Evolutionary conservation across 257 asterid genomes (phyloP).

Genomic region (Datura wrightii): DNA sequence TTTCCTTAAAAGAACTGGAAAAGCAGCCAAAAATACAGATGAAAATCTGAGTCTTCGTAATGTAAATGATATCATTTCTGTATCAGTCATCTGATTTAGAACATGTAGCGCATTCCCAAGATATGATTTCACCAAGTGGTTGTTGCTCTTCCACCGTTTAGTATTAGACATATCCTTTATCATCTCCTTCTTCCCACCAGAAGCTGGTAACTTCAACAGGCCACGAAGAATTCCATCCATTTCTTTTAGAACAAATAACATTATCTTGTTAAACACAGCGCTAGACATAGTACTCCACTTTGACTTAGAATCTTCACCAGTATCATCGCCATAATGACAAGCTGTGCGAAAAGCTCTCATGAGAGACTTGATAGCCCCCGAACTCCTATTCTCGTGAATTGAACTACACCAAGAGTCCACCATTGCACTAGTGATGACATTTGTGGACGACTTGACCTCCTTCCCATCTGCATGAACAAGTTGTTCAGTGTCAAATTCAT

Average conservation of each 20-base stretch:
- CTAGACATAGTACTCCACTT: constrained; percentile 84
- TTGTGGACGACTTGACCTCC: constrained; percentile 53
- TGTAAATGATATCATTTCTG: constrained; percentile 84
- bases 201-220: constrained; percentile 63
- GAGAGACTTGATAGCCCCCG: constrained; percentile 79
- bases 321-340: constrained; percentile 93
- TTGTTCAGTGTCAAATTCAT: constrained; percentile 43
- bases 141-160: constrained; percentile 78
- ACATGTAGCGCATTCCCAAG: constrained; percentile 91
- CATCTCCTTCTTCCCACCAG: constrained; percentile 77
- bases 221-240: constrained; percentile 91
- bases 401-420: constrained; percentile 83
- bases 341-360: constrained; percentile 84
- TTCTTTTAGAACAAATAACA: constrained; percentile 81
- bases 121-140: constrained; percentile 88
- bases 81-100: constrained; percentile 92
- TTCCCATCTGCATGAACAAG: constrained; percentile 43
- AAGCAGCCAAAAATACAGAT: constrained; percentile 75
- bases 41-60: constrained; percentile 72
- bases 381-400: constrained; percentile 58
- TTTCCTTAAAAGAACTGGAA: constrained; percentile 87
- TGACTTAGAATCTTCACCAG: constrained; percentile 59
- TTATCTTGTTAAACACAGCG: constrained; percentile 80
- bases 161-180: constrained; percentile 60
- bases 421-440: constrained; percentile 74